Evolutionary conservation across 169 alveolate species (phyloP).

Genomic region (Babesia ovata): DNA sequence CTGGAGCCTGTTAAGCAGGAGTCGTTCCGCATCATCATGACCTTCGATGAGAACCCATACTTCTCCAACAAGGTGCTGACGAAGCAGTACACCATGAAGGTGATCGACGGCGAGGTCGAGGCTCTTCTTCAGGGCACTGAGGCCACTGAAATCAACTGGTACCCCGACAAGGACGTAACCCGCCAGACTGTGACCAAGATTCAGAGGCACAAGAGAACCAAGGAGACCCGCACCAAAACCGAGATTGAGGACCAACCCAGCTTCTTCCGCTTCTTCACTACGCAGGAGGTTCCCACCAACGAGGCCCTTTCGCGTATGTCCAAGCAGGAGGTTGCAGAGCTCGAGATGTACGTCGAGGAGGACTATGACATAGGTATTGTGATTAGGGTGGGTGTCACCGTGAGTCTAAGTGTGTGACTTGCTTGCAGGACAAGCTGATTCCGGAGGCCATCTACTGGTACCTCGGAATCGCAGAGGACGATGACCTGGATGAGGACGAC

Average conservation of each 20-base stretch:
- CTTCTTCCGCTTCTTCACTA: slow-evolving; percentile 79
- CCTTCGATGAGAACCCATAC: slow-evolving; percentile 77
- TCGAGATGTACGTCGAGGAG: slow-evolving; percentile 81
- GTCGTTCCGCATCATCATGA: slow-evolving; percentile 74
- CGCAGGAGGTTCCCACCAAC: slow-evolving; percentile 69
- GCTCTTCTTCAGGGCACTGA: slow-evolving; percentile 81
- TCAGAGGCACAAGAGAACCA: slow-evolving; percentile 76
- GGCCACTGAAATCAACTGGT: slow-evolving; percentile 81
- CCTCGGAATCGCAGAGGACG: slow-evolving; percentile 79
- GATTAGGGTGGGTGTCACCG: slow-evolving; percentile 59
- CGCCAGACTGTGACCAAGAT: slow-evolving; percentile 75
- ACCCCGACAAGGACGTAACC: slow-evolving; percentile 76
- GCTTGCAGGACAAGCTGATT: slow-evolving; percentile 70
- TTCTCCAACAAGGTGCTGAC: slow-evolving; percentile 75
- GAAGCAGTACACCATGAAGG: slow-evolving; percentile 80
- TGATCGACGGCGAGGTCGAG: slow-evolving; percentile 80
- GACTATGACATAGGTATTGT: slow-evolving; percentile 81
- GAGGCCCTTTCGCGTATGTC: slow-evolving; percentile 64
- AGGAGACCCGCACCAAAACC: slow-evolving; percentile 76
- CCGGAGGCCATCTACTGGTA: slow-evolving; percentile 81
- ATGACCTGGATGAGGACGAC: slow-evolving; percentile 78
- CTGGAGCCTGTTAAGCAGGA: slow-evolving; percentile 78
- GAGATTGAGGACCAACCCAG: slow-evolving; percentile 80
- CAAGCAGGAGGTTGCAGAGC: slow-evolving; percentile 76
- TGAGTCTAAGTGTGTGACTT: not conserved